phyloP scores from a whole-genome alignment of 306 rosid species.

The Macrotyloma uniflorum region DNA sequence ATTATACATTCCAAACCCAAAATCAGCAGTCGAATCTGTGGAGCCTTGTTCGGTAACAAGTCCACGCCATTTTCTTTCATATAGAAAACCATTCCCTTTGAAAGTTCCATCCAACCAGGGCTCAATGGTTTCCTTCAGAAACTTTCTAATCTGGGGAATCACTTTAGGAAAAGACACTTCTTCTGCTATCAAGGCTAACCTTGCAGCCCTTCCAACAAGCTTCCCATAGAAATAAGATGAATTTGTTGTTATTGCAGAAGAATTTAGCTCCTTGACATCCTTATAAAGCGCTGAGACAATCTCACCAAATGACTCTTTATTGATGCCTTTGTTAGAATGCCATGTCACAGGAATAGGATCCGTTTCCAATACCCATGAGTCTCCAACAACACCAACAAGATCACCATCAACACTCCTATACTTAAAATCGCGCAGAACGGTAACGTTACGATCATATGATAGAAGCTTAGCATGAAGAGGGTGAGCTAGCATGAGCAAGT shows the following conservation, averaged over 20 bases:
- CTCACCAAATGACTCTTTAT: conserved; percentile 54
- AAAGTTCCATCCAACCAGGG: conserved; percentile 89
- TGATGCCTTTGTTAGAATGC: conserved; percentile 70
- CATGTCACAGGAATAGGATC: conserved; percentile 70
- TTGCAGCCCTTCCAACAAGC: conserved; percentile 80
- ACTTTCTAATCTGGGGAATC: conserved; percentile 57
- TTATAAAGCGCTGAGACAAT: conserved; percentile 60
- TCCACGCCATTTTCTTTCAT: conserved; percentile 85
- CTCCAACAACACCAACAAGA: conserved; percentile 88
- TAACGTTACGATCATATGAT: conserved; percentile 23
- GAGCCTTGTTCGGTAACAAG: conserved; percentile 75
- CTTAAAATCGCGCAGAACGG: conserved; percentile 69
- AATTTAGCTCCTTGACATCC: conserved; percentile 67
- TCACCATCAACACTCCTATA: conserved; percentile 83
- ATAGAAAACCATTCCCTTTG: conserved; percentile 73
- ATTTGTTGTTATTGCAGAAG: conserved; percentile 46
- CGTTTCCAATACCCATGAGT: conserved; percentile 67
- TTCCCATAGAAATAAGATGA: conserved; percentile 84
- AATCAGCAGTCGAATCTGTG: conserved; percentile 70
- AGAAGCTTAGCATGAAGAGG: conserved; percentile 37
- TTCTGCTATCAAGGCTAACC: conserved; percentile 89
- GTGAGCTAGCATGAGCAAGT: conserved; percentile 34
- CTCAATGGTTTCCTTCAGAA: conserved; percentile 69
- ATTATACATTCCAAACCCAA: conserved; percentile 82
- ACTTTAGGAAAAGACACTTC: conserved; percentile 61